phyloP scores from a whole-genome alignment of 345 rosid genomes.

The Nephelium lappaceum region DNA sequence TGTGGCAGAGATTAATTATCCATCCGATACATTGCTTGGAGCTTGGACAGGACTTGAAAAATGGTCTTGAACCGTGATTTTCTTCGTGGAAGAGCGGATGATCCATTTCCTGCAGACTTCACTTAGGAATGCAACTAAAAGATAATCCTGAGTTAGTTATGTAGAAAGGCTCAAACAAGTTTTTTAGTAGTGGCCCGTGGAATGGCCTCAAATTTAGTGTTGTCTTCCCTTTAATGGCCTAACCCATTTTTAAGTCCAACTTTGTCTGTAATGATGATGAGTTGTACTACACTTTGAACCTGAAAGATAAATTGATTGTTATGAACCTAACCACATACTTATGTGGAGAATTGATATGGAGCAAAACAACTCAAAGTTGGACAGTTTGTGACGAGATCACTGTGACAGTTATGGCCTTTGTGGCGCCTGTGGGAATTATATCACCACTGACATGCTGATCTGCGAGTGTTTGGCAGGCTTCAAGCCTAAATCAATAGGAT shows the following conservation, averaged over 20 bases:
- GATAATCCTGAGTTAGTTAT: slow-evolving; percentile 42
- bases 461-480: slow-evolving; percentile 23
- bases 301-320: too few species aligned
- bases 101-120: slow-evolving; percentile 39
- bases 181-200: slow-evolving; percentile 36
- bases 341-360: too few species aligned
- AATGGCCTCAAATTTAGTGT: slow-evolving; percentile 45
- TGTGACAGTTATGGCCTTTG: too few species aligned
- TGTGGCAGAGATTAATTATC: slow-evolving; percentile 54
- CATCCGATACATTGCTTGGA: slow-evolving; percentile 50
- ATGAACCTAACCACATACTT: too few species aligned
- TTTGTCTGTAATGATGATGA: slow-evolving; percentile 20
- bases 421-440: not conserved
- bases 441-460: not conserved
- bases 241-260: slow-evolving; percentile 22
- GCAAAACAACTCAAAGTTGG: too few species aligned
- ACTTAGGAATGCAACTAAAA: slow-evolving; percentile 22
- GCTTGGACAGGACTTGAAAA: slow-evolving; percentile 35
- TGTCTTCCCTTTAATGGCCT: slow-evolving; percentile 27
- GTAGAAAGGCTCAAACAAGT: slow-evolving; percentile 7
- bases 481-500: not conserved
- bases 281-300: too few species aligned
- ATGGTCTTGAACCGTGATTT: slow-evolving; percentile 26
- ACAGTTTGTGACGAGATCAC: too few species aligned
- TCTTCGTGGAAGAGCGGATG: slow-evolving; percentile 43